These are phyloP conservation scores for Aspergillus leporis DNA, from an alignment of 495 filamentous ascomycete species.

Conservation along the genomic window DNA sequence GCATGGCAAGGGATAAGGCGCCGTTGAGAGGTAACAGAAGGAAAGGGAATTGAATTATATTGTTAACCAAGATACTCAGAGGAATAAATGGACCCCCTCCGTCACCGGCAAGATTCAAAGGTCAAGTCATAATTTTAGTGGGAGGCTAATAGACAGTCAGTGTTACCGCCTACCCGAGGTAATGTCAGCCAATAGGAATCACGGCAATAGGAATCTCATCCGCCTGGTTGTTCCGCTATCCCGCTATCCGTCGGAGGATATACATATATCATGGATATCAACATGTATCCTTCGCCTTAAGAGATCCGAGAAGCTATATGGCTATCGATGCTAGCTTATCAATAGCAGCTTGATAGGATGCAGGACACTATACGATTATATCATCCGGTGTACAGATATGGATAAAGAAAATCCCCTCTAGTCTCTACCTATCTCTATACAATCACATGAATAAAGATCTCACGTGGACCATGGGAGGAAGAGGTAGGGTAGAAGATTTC, in stretches of 20 bases:
- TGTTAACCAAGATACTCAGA: neutral
- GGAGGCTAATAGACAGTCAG: constrained; percentile 32
- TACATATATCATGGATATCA: neutral
- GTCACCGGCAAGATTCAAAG: constrained; percentile 10
- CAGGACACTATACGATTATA: too few relatives aligned
- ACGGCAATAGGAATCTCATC: constrained; percentile 31
- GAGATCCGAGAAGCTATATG: neutral
- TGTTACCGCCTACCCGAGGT: constrained; percentile 29
- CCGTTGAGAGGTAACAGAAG: neutral
- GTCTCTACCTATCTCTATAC: neutral
- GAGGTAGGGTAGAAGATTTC: neutral
- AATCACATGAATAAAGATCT: constrained; percentile 2
- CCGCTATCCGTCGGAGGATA: constrained; percentile 11
- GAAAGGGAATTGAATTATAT: constrained; percentile 3
- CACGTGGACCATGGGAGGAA: neutral
- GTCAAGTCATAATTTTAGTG: constrained; percentile 13
- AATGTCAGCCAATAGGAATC: constrained; percentile 29
- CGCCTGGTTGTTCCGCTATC: constrained; percentile 6
- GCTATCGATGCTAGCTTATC: too few relatives aligned
- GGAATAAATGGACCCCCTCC: constrained; percentile 1
- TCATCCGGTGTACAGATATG: too few relatives aligned
- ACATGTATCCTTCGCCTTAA: neutral
- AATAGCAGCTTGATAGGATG: too few relatives aligned
- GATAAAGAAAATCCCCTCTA: too few relatives aligned
- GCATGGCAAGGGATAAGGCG: constrained; percentile 4